Percentiles rank a stretch among this genome's conserved stretches.
Evolutionary conservation across 2,329 filamentous ascomycete species (phyloP).

Genomic region (Neonectria magnoliae): DNA sequence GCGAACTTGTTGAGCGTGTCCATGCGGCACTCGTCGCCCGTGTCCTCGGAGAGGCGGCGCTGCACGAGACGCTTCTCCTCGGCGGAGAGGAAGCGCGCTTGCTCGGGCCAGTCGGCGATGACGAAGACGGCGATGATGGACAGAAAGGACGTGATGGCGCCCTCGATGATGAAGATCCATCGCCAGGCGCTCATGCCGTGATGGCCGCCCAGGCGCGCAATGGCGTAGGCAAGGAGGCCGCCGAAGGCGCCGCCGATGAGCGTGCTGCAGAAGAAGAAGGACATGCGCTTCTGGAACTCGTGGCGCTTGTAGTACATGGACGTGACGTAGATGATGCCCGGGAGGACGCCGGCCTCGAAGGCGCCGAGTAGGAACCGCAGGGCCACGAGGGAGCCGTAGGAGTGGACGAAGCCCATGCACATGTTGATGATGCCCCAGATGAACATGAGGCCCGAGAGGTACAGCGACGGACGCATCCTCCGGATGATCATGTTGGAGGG

Average conservation of each 20-base stretch:
- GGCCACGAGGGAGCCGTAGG: slow-evolving; percentile 45
- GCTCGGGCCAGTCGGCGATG: slow-evolving; percentile 41
- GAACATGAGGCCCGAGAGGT: slow-evolving; percentile 51
- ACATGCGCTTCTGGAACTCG: slow-evolving; percentile 59
- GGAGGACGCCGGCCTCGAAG: slow-evolving; percentile 51
- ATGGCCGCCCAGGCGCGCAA: slow-evolving; percentile 55
- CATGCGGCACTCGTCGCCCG: slow-evolving; percentile 58
- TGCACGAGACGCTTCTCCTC: slow-evolving; percentile 56
- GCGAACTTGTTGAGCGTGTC: slow-evolving; percentile 61
- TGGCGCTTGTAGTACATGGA: slow-evolving; percentile 61
- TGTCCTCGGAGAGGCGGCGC: slow-evolving; percentile 53
- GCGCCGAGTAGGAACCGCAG: slow-evolving; percentile 52
- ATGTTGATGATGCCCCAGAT: slow-evolving; percentile 53
- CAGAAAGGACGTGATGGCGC: slow-evolving; percentile 35
- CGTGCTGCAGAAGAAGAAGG: slow-evolving; percentile 55
- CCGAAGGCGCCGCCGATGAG: slow-evolving; percentile 55
- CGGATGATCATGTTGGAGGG: slow-evolving; percentile 58
- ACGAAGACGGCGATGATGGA: slow-evolving; percentile 37
- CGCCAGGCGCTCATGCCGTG: slow-evolving; percentile 57
- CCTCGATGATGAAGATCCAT: slow-evolving; percentile 53
- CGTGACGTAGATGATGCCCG: slow-evolving; percentile 55
- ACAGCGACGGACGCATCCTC: slow-evolving; percentile 52
- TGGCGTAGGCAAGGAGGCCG: slow-evolving; percentile 59
- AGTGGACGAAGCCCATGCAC: slow-evolving; percentile 51
- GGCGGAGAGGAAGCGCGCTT: slow-evolving; percentile 55